Base-by-base conservation (phyloP, 1,139 yeast genomes). In the Sugiyamaella castrensis region DNA sequence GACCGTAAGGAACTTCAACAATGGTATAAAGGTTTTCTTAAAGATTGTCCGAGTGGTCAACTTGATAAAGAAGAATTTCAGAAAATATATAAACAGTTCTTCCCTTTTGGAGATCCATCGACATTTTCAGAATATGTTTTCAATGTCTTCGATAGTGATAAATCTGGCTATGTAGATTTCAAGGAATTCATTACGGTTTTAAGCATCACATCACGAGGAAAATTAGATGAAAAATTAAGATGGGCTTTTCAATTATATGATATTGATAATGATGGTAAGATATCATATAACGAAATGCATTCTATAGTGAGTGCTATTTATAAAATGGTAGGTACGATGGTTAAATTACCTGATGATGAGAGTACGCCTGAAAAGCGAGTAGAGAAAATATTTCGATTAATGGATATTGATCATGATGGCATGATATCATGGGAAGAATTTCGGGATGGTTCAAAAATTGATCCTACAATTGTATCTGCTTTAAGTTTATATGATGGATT, bases 71-170 rank as follows among this genome's bases (percentile, higher is more conserved):
- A 85, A 47, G 98, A 92, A 64, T 89, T 94, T 67, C 82, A 87
- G 57, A 87, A 87, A 67, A 91, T 92, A 16, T 94, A 89, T 71
- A 88, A 87, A 67, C 98, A 92, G 65, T 94, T 91, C 68, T 94
- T 94, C 73, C 99, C 99, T 16, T 94, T 94, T 73, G 99, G 99
- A 1, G 96, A 92, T 62, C 96, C 98, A 0, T 79, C 85, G 10
- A 92, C 89, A 52, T 94, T 89, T 70, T 87, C 96, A 52, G 88
- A 82, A 54, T 87, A 84, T 61, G 83, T 94, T 29, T 94, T 94
- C 69, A 81, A 82, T 52, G 95, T 88, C 9, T 91, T 92, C 67
- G 98, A 94, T 66, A 77, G 79, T 47, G 95, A 89, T 66, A 76
- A 80, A 60, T 80, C 81, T 55, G 96, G 95, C 29, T 78, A 80